Base-by-base conservation (phyloP, 768 basidiomycete genomes). In the Trametopsis cervina region DNA sequence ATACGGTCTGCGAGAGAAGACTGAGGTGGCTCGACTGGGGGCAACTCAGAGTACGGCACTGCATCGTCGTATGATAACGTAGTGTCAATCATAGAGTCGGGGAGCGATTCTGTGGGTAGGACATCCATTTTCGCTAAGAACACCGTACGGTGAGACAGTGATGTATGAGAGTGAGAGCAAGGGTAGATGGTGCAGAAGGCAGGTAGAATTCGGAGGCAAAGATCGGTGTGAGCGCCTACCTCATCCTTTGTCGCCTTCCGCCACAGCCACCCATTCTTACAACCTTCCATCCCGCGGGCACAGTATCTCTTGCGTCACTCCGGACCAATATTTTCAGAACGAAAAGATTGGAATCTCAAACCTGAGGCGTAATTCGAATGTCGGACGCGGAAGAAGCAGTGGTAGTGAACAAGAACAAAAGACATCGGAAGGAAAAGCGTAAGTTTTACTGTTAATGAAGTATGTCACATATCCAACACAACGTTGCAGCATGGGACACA, bases 391-490 rank as follows among this genome's bases (percentile, higher is more conserved):
- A 70, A 35, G 73, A 71, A 52, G 68, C 69, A 48, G 57, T 57
- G 3, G 66, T 67, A 6, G 73, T 79, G 33, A 89, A 75, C 66
- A 92, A 94, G 66, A 93, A 92, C 70, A 93, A 91, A 70, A 72
- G 79, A 39, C 85, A 90, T 64, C 76, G 93, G 53, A 96, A 96
- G 63, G 93, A 96, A 6, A 98, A 98, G 69, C 94, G 94, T 95
- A 60, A 62, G 90, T 15, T 33, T 33, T 68, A 7, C 5, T 5
- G 17, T 24, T 21, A 11, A 40, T 12, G 7, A 5, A 27, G 22
- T 29, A 17, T 40, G 15, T 2, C 22, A 26, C 25, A 4, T 3
- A 36, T 22, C 12, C 5, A 47, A 25, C 51, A 44, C 59, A 44
- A 56, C 24, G 47, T 55, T 39, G 40, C 52, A 97, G 95, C 94